Evolutionary conservation across 2,329 filamentous ascomycete species (phyloP).

Genomic region (Colletotrichum lentis): DNA sequence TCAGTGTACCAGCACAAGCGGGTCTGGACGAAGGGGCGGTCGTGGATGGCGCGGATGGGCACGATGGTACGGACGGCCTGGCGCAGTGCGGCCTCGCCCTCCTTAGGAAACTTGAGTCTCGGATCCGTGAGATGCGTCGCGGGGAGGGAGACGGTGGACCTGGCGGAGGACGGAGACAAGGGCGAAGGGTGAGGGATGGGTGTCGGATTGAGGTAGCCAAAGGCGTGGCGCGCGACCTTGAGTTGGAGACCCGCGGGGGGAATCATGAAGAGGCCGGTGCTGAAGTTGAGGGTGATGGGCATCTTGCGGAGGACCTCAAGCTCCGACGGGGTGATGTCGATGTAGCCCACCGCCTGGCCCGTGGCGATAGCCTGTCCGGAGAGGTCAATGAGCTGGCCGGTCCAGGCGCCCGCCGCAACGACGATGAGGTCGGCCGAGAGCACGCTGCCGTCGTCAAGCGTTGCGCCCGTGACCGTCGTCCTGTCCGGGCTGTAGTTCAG

Average conservation of each 20-base stretch:
- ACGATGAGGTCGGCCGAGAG: slow-evolving; percentile 76
- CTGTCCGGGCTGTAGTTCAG: slow-evolving; percentile 44
- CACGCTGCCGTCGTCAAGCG: slow-evolving; percentile 57
- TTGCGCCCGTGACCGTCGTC: slow-evolving; percentile 56
- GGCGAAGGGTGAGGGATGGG: slow-evolving; percentile 43
- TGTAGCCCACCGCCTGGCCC: slow-evolving; percentile 81
- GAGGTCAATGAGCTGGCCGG: slow-evolving; percentile 78
- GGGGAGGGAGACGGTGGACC: slow-evolving; percentile 49
- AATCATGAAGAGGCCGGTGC: slow-evolving; percentile 77
- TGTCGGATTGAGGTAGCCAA: slow-evolving; percentile 69
- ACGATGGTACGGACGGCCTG: slow-evolving; percentile 68
- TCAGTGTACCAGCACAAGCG: slow-evolving; percentile 81
- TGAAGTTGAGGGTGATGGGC: slow-evolving; percentile 78
- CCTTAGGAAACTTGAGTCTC: slow-evolving; percentile 60
- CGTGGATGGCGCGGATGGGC: slow-evolving; percentile 62
- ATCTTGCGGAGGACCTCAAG: slow-evolving; percentile 69
- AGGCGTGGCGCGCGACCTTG: slow-evolving; percentile 75
- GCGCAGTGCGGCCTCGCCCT: slow-evolving; percentile 70
- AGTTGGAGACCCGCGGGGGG: slow-evolving; percentile 69
- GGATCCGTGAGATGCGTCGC: slow-evolving; percentile 60
- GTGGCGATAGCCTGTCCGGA: slow-evolving; percentile 80
- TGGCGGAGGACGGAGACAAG: slow-evolving; percentile 6
- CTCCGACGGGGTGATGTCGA: slow-evolving; percentile 77
- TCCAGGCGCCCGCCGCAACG: slow-evolving; percentile 89
- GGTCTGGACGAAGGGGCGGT: slow-evolving; percentile 68